A percentile compares a stretch with the other conserved stretches of the same genome.
Conservation (phyloP, 169 alveolate species). For the Cryptosporidium sp. region DNA sequence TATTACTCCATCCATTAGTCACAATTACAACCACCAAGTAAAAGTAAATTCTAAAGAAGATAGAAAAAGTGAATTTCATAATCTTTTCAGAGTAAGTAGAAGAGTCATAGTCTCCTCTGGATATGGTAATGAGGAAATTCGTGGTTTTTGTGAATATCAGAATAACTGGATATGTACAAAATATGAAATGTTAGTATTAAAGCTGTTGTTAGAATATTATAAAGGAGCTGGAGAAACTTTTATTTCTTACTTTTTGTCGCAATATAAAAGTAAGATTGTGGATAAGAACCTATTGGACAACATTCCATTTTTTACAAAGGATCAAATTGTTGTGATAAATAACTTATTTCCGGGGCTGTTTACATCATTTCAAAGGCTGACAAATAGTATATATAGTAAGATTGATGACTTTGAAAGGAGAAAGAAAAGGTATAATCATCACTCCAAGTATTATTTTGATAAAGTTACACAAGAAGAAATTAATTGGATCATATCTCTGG, state of each 20-base stretch:
- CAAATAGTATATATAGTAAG: slow-evolving; percentile 4
- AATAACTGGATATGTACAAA: slow-evolving; percentile 24
- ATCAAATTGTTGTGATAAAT: slow-evolving; percentile 22
- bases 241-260: slow-evolving; percentile 23
- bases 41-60: too few relatives aligned
- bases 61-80: background rate
- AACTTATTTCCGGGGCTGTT: slow-evolving; percentile 41
- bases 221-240: background rate
- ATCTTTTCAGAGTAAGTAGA: slow-evolving; percentile 13
- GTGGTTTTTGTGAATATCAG: slow-evolving; percentile 6
- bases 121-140: slow-evolving; percentile 23
- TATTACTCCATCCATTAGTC: background rate
- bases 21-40: background rate
- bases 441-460: background rate
- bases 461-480: slow-evolving; percentile 20
- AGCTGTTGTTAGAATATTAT: slow-evolving; percentile 13
- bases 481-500: slow-evolving; percentile 60
- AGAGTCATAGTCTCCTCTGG: slow-evolving; percentile 34
- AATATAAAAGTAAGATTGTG: slow-evolving; percentile 14
- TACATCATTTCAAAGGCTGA: slow-evolving; percentile 17
- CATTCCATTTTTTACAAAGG: slow-evolving; percentile 46
- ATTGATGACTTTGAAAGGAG: slow-evolving; percentile 22
- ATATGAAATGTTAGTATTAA: slow-evolving; percentile 45
- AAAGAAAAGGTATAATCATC: background rate
- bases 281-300: slow-evolving; percentile 27